Evolutionary conservation across 2,329 filamentous ascomycete species (phyloP), one percentile per base, ranked within the genome.

Genomic region (Clonostachys rosea): DNA sequence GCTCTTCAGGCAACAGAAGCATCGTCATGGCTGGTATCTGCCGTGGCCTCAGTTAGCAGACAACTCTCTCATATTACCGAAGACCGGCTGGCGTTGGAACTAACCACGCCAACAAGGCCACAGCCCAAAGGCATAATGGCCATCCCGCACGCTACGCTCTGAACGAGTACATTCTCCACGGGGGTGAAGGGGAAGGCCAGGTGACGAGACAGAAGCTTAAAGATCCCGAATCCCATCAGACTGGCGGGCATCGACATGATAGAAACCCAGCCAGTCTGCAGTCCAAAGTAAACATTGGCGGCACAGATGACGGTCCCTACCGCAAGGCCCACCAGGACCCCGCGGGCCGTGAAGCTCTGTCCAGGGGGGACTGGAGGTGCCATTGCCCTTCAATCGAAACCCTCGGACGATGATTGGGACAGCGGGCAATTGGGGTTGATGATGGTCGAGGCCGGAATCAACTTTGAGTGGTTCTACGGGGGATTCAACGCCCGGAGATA

Each of bases 241-340:
- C 91, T 94, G 2, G 91, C 89, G 0, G 94, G 94, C 91, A 99
- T 96, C 14, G 90, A 89, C 94, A 99, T 97, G 55, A 89, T 89
- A 59, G 85, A 81, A 40, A 81, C 73, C 75, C 74, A 79, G 52
- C 74, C 73, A 30, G 89, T 95, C 69, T 97, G 94, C 34, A 99
- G 75, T n/a, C 94, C 94, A 64, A 99, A 99, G 67, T 97, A 99
- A 75, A 95, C 96, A 63, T 99, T 99, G 45, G 89, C 95, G 64
- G 96, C 96, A 62, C 89, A 94, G 59, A 97, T 96, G 47, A 97
- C 75, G 5, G 94, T 81, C 39, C 94, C 94, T 52, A 99, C 94
- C 5, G 81, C 71, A 6, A 95, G 74, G 14, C 94, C 94, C 30
- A 89, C 89, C 6, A 83, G 62, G 37, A 97, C 76, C 44, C 90